Evolutionary conservation across 352 stramenopile species (phyloP).

Genomic region (Phytophthora sp.): DNA sequence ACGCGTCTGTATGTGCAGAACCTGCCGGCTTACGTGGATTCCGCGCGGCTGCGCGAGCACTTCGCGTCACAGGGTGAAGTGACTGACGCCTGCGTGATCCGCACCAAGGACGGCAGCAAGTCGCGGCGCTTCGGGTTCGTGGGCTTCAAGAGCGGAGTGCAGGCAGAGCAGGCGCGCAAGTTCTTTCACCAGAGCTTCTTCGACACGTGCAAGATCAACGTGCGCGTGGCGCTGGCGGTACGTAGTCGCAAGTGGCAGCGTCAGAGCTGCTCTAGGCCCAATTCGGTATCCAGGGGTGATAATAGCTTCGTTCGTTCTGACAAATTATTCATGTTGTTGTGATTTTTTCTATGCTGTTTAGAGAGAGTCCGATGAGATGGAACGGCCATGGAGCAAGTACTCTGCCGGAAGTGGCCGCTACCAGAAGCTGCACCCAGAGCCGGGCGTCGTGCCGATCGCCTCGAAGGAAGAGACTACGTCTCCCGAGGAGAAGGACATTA

Average conservation of each 20-base stretch:
- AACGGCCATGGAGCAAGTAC: slow-evolving; percentile 91
- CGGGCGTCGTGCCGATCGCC: slow-evolving; percentile 11
- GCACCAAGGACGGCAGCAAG: slow-evolving; percentile 89
- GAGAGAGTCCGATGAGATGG: slow-evolving; percentile 62
- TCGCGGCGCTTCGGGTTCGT: slow-evolving; percentile 88
- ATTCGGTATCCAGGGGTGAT: neutral
- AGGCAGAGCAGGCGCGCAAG: slow-evolving; percentile 58
- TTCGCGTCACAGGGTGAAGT: slow-evolving; percentile 84
- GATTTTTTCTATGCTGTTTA: slow-evolving; percentile 24
- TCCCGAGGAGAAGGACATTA: slow-evolving; percentile 34
- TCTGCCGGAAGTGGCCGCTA: slow-evolving; percentile 84
- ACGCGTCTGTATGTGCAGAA: slow-evolving; percentile 87
- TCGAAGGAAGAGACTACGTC: slow-evolving; percentile 16
- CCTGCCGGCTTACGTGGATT: slow-evolving; percentile 80
- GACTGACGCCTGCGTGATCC: slow-evolving; percentile 89
- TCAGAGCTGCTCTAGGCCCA: neutral
- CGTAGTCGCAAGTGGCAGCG: neutral
- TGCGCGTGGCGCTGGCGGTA: slow-evolving; percentile 83
- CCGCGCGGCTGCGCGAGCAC: slow-evolving; percentile 71
- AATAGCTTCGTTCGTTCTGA: neutral
- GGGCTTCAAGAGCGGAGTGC: slow-evolving; percentile 73
- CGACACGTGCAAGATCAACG: slow-evolving; percentile 86
- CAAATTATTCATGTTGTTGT: slow-evolving; percentile 17
- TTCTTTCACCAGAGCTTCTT: slow-evolving; percentile 92
- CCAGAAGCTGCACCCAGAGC: slow-evolving; percentile 44